Conservation (phyloP, 495 filamentous ascomycete species). For the Penicillium waksmanii region DNA sequence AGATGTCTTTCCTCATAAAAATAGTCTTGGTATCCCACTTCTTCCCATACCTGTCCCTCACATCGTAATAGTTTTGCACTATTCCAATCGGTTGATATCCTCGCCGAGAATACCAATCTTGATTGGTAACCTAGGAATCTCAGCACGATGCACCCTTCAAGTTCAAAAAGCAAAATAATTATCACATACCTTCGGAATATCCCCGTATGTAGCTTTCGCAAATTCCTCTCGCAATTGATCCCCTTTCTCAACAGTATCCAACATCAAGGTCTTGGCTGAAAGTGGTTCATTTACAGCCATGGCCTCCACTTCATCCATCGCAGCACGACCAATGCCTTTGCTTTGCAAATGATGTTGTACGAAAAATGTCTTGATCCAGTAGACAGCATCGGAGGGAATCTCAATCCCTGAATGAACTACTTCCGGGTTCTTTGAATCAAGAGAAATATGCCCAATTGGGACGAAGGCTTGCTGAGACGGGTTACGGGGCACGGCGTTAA, state of each 20-base stretch:
- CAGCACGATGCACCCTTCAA: background rate
- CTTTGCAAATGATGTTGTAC: constrained; percentile 23
- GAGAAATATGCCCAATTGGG: constrained; percentile 36
- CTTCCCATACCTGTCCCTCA: constrained; percentile 21
- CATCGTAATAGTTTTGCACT: constrained; percentile 20
- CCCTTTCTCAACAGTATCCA: constrained; percentile 25
- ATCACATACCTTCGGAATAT: constrained; percentile 25
- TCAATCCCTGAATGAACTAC: constrained; percentile 22
- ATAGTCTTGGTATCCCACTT: constrained; percentile 25
- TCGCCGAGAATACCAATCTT: constrained; percentile 27
- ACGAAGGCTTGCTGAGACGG: constrained; percentile 21
- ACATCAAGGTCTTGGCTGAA: constrained; percentile 25
- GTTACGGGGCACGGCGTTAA: constrained; percentile 24
- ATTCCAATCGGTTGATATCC: constrained; percentile 21
- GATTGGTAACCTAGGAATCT: constrained; percentile 8
- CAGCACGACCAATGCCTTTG: constrained; percentile 30
- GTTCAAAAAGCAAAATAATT: background rate
- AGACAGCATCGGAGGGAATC: constrained; percentile 22
- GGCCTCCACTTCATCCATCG: constrained; percentile 33
- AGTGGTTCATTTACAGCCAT: constrained; percentile 33
- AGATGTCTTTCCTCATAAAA: constrained; percentile 33
- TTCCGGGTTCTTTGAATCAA: constrained; percentile 27
- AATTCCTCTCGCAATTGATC: constrained; percentile 28
- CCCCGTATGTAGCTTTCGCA: constrained; percentile 21
- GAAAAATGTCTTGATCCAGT: constrained; percentile 38